Percentiles rank a stretch among this genome's conserved stretches.
These are phyloP conservation scores for Cicer judaicum DNA, from an alignment of 306 rosid genomes.

Conservation along the genomic window DNA sequence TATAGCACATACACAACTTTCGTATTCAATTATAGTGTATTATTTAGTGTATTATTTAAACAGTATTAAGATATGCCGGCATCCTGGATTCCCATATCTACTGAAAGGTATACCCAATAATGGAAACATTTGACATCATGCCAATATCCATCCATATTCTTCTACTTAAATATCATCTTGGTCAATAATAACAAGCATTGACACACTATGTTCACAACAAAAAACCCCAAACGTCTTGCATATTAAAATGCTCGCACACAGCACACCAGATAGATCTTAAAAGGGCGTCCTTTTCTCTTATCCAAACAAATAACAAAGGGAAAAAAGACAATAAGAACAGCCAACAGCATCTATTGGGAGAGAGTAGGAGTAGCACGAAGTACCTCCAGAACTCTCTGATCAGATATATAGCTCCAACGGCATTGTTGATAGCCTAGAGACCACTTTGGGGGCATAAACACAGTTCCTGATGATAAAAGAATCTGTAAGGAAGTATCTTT, in stretches of 20 bases:
- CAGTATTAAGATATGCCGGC: neutral
- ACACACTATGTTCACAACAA: neutral
- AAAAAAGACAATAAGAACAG: neutral
- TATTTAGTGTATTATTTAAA: conserved; percentile 19
- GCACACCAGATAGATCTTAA: conserved; percentile 18
- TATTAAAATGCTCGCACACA: neutral
- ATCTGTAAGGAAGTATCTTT: conserved; percentile 31
- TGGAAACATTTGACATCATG: conserved; percentile 5
- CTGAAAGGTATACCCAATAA: conserved; percentile 16
- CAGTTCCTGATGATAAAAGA: conserved; percentile 60
- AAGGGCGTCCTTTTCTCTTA: conserved; percentile 11
- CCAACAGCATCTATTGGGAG: conserved; percentile 13
- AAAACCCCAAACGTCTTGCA: conserved; percentile 14
- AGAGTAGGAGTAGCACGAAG: conserved; percentile 22
- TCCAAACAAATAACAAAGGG: conserved; percentile 2
- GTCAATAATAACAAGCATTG: conserved; percentile 12
- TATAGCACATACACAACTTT: conserved; percentile 5
- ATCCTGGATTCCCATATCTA: conserved; percentile 26
- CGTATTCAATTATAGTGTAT: conserved; percentile 22
- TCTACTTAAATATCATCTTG: conserved; percentile 25
- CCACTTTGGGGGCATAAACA: conserved; percentile 96
- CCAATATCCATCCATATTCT: conserved; percentile 12
- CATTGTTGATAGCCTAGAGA: conserved; percentile 94
- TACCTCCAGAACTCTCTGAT: conserved; percentile 81
- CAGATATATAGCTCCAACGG: conserved; percentile 84